phyloP scores from a whole-genome alignment of 768 basidiomycete genomes.

The Termitomyces sp. region DNA sequence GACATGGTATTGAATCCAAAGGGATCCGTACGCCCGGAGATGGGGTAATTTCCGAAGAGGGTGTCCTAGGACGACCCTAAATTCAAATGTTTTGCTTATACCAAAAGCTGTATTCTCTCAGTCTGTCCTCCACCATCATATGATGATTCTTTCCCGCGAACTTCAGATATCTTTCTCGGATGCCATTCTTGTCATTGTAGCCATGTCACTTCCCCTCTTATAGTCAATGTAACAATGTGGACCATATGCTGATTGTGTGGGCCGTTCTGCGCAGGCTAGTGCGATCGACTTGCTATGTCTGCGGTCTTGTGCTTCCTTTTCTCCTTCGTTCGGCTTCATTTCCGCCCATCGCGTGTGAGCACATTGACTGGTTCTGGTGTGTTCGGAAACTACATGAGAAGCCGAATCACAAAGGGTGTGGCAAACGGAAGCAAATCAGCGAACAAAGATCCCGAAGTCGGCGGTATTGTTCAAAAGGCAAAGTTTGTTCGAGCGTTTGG shows the following conservation, averaged over 20 bases:
- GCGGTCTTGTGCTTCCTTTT: not conserved
- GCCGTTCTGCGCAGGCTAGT: not conserved
- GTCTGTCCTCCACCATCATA: not conserved
- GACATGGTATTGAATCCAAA: conserved; percentile 37
- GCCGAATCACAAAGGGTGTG: not conserved
- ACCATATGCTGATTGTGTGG: not conserved
- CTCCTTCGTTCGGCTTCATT: conserved; percentile 1
- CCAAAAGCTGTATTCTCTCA: not conserved
- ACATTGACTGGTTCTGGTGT: not conserved
- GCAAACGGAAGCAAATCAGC: conserved; percentile 2
- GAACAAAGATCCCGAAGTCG: conserved; percentile 4
- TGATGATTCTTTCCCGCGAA: not conserved
- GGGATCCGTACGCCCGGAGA: conserved; percentile 32
- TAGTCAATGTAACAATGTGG: not conserved
- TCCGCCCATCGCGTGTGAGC: conserved; percentile 11
- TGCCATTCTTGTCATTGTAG: not conserved
- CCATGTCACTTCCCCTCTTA: not conserved
- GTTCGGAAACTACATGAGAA: conserved; percentile 1
- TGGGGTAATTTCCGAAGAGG: conserved; percentile 17
- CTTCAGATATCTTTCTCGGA: not conserved
- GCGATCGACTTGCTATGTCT: not conserved
- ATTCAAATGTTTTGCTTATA: conserved; percentile 2
- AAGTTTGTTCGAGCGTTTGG: not conserved
- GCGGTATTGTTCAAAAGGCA: not conserved
- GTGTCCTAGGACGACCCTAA: conserved; percentile 14